Conservation (phyloP, 2,329 filamentous ascomycete genomes). For the Cordyceps cateniannulata region DNA sequence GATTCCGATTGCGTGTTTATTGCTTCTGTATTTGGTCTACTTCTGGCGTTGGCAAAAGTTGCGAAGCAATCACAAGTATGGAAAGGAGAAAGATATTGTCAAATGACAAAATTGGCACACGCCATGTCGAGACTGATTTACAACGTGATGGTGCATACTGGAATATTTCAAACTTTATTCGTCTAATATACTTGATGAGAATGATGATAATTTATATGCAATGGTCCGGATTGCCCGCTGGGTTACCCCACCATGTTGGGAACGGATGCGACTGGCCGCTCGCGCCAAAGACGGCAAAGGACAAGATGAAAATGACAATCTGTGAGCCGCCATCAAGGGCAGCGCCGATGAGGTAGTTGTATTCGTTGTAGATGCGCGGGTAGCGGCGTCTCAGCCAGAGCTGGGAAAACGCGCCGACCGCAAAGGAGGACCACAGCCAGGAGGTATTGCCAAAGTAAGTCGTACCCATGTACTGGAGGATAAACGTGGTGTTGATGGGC, state of each 20-base stretch:
- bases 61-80: neutral
- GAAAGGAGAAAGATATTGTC: neutral
- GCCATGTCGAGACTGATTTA: neutral
- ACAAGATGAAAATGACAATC: conserved; percentile 22
- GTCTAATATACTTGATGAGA: too few species aligned
- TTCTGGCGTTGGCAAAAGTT: neutral
- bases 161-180: too few species aligned
- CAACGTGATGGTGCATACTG: neutral
- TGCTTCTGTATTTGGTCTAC: neutral
- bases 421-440: conserved; percentile 27
- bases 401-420: conserved; percentile 26
- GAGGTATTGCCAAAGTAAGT: conserved; percentile 33
- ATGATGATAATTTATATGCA: conserved; percentile 9
- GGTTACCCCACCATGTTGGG: conserved; percentile 19
- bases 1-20: neutral
- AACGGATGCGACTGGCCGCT: conserved; percentile 18
- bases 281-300: conserved; percentile 21
- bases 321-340: conserved; percentile 23
- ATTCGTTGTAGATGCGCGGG: conserved; percentile 22
- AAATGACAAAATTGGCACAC: too few species aligned
- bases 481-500: conserved; percentile 32
- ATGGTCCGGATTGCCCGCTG: conserved; percentile 15
- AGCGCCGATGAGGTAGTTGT: conserved; percentile 23
- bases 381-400: conserved; percentile 19
- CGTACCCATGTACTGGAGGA: conserved; percentile 33